Evolutionary conservation across 805 yeast species (phyloP), one percentile per base, ranked within the genome.

Genomic region (Wilhelminamyces savonicus): DNA sequence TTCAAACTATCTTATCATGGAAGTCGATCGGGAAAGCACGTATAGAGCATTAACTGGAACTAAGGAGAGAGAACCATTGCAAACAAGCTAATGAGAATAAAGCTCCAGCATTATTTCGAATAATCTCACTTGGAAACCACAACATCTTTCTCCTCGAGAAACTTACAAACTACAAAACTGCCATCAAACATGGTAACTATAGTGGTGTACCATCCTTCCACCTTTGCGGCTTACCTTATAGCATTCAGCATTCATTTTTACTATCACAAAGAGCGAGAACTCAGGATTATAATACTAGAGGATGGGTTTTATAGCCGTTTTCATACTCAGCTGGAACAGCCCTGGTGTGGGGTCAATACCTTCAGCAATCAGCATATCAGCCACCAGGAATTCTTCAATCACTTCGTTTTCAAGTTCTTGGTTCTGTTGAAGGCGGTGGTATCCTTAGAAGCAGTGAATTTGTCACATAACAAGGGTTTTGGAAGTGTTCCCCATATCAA

Each of bases 331-430:
- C 16, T 13, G 2, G 28, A 25, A 18, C 30, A 25, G 14, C 55
- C 56, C 4, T 54, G 58, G 56, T 54, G 60, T 35, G 60, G 59
- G 4, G 43, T 38, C 16, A 41, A 40, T 16, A 50, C 50, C 2
- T 23, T 49, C 2, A 45, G 37, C 19, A 35, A 34, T 27, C 34
- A 21, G 4, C 38, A 39, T 4, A 37, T 40, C 13, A 19, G 21
- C 13, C 32, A 36, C 24, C 28, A 29, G 28, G 28, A 31, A 15
- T 31, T 41, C 14, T 15, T 36, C 3, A 11, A 28, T n/a, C 26
- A 21, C 13, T 17, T 21, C 9, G 7, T 45, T 10, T 28, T 43
- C 15, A 8, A 19, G 10, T 14, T 5, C 13, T 9, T 30, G 4
- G 20, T 37, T 6, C 10, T 27, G 21, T n/a, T 27, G 12, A 12